phyloP scores from a whole-genome alignment of 345 rosid species.

The Gynandropsis gynandra region DNA sequence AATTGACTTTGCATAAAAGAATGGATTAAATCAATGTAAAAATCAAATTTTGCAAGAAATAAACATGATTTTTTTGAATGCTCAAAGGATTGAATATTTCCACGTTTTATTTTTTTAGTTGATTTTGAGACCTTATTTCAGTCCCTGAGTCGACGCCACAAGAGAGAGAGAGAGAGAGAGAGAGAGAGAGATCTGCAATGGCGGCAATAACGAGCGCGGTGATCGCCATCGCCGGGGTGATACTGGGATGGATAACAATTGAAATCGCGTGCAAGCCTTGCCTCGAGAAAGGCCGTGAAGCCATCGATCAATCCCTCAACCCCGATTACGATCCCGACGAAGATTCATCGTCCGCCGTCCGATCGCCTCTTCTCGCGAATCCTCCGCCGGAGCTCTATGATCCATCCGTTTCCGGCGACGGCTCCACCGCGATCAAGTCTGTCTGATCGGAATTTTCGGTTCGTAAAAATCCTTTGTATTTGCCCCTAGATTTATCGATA shows the following conservation, averaged over 20 bases:
- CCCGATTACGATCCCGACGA: conserved; percentile 82
- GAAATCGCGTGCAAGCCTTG: conserved; percentile 88
- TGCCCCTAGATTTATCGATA: neutral
- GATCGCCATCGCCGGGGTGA: conserved; percentile 59
- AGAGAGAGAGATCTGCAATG: conserved; percentile 25
- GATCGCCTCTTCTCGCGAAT: conserved; percentile 37
- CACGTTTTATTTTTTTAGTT: no score
- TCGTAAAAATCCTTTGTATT: neutral
- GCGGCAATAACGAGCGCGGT: conserved; percentile 64
- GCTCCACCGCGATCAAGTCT: conserved; percentile 24
- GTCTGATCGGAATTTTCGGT: conserved; percentile 22
- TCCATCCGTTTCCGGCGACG: conserved; percentile 13
- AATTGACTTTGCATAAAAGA: no score
- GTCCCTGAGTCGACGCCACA: conserved; percentile 11
- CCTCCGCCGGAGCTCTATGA: conserved; percentile 16
- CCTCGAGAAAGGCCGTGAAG: conserved; percentile 62
- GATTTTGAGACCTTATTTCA: neutral
- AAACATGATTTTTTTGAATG: no score
- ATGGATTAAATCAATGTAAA: no score
- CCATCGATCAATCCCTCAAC: conserved; percentile 69
- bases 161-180: conserved; percentile 9
- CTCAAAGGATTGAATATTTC: no score
- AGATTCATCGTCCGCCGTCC: conserved; percentile 20
- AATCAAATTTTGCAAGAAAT: no score
- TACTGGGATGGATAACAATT: conserved; percentile 70